These are phyloP conservation scores for Pilatotrama ljubarskyi DNA, from an alignment of 768 basidiomycete species.

Conservation along the genomic window DNA sequence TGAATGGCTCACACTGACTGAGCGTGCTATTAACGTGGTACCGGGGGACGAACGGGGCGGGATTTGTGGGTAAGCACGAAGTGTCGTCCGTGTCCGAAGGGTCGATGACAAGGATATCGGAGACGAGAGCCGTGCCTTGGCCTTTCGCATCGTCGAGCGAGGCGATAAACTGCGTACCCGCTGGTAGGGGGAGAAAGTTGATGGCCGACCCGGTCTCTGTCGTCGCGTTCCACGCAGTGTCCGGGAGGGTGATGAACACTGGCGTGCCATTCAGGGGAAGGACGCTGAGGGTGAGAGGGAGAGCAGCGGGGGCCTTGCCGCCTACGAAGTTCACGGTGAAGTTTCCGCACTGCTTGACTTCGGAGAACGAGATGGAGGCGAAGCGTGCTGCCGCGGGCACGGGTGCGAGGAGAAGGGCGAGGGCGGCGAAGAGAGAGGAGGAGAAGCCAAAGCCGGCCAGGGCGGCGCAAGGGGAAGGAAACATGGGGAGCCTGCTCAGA, in stretches of 20 bases:
- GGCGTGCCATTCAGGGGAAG: constrained; percentile 55
- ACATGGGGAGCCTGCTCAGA: constrained; percentile 23
- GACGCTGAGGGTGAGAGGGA: constrained; percentile 50
- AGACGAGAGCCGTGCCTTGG: constrained; percentile 42
- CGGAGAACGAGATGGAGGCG: constrained; percentile 36
- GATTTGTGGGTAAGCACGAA: constrained; percentile 39
- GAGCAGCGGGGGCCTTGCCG: constrained; percentile 34
- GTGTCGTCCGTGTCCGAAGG: constrained; percentile 38
- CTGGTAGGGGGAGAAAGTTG: constrained; percentile 52
- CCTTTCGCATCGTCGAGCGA: constrained; percentile 51
- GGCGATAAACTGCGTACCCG: constrained; percentile 52
- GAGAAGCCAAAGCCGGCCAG: constrained; percentile 23
- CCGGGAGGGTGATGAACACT: constrained; percentile 46
- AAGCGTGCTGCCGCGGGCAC: constrained; percentile 31
- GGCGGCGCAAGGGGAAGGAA: constrained; percentile 20
- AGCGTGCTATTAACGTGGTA: constrained; percentile 39
- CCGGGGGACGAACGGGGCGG: constrained; percentile 17
- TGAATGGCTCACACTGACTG: constrained; percentile 52
- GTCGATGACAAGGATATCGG: constrained; percentile 48
- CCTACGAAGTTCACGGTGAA: constrained; percentile 48
- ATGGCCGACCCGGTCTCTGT: constrained; percentile 45
- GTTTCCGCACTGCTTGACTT: constrained; percentile 53
- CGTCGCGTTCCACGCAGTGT: constrained; percentile 35
- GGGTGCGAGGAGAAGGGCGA: constrained; percentile 25
- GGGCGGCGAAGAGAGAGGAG: constrained; percentile 16